A percentile compares a stretch with the other conserved stretches of the same genome.
Conservation (phyloP, 2,329 filamentous ascomycete genomes). For the Emmonsiellopsis sp. region DNA sequence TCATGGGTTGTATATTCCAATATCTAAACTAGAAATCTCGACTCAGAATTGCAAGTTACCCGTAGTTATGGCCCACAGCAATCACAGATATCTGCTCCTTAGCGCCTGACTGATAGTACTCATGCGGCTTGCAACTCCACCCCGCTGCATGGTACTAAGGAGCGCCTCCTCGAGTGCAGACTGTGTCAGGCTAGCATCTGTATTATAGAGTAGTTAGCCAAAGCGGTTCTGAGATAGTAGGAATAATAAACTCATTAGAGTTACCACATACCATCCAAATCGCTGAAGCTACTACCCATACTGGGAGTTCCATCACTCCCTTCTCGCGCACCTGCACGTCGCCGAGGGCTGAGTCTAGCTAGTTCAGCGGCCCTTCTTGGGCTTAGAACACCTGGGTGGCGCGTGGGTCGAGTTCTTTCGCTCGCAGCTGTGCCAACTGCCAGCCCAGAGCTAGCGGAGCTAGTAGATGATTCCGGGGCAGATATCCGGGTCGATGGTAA, state of each 20-base stretch:
- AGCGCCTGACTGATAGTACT: slow-evolving; percentile 45
- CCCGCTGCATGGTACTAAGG: slow-evolving; percentile 52
- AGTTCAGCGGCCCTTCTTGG: slow-evolving; percentile 42
- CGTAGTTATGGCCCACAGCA: neutral
- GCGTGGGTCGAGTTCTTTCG: slow-evolving; percentile 13
- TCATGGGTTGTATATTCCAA: too few species aligned
- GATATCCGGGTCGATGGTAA: slow-evolving; percentile 13
- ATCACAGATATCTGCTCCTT: slow-evolving; percentile 41
- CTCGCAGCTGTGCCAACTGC: slow-evolving; percentile 15
- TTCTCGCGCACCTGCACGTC: slow-evolving; percentile 26
- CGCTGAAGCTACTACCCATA: slow-evolving; percentile 58
- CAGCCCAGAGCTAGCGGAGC: slow-evolving; percentile 29
- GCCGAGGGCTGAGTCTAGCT: slow-evolving; percentile 39
- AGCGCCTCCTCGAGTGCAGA: slow-evolving; percentile 56
- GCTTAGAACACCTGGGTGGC: slow-evolving; percentile 20
- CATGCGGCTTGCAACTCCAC: slow-evolving; percentile 40
- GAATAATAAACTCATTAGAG: too few species aligned
- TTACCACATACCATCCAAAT: slow-evolving; percentile 45
- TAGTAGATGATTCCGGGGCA: slow-evolving; percentile 23
- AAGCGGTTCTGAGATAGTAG: neutral
- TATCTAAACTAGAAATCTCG: too few species aligned
- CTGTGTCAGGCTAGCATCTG: slow-evolving; percentile 55
- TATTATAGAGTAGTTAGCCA: slow-evolving; percentile 4
- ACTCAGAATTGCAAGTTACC: too few species aligned
- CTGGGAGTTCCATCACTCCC: slow-evolving; percentile 49